phyloP scores from a whole-genome alignment of 1,284 basidiomycete genomes.

The Agaricales sp. region DNA sequence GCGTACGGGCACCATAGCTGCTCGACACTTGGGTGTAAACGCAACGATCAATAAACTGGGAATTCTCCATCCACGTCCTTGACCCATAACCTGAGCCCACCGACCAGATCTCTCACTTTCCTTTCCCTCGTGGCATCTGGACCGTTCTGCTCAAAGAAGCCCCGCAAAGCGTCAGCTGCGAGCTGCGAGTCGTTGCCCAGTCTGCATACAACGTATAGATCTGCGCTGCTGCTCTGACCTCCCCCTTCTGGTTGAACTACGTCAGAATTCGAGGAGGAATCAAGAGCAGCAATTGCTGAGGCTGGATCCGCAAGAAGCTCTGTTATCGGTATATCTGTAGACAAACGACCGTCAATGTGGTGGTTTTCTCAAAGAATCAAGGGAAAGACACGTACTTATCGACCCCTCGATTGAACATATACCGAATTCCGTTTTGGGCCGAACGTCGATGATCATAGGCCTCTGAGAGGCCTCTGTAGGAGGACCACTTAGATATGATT shows the following conservation, averaged over 20 bases:
- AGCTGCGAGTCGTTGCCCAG: slow-evolving; percentile 92
- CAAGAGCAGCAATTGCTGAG: slow-evolving; percentile 21
- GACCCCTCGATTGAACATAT: slow-evolving; percentile 78
- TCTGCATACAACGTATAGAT: slow-evolving; percentile 67
- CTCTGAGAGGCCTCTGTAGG: too few species aligned
- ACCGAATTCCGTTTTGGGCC: slow-evolving; percentile 74
- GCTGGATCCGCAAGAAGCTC: slow-evolving; percentile 50
- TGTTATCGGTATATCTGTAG: slow-evolving; percentile 57
- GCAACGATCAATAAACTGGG: slow-evolving; percentile 1
- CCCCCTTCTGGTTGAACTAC: too few species aligned
- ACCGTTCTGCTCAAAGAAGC: background rate
- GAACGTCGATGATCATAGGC: slow-evolving; percentile 70
- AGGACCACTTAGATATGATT: too few species aligned
- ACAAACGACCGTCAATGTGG: too few species aligned
- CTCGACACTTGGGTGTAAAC: too few species aligned
- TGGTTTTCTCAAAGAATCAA: slow-evolving; percentile 1
- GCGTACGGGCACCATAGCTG: background rate
- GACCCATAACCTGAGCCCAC: background rate
- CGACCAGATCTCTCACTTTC: background rate
- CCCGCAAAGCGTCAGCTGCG: slow-evolving; percentile 48
- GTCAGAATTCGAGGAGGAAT: slow-evolving; percentile 9
- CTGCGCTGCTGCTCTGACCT: too few species aligned
- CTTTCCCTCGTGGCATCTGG: background rate
- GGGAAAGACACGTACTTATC: slow-evolving; percentile 49
- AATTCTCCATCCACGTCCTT: background rate